Percentiles rank a stretch among this genome's conserved stretches.
Conservation (phyloP, 2,329 filamentous ascomycete species). For the Claviceps digitariae region DNA sequence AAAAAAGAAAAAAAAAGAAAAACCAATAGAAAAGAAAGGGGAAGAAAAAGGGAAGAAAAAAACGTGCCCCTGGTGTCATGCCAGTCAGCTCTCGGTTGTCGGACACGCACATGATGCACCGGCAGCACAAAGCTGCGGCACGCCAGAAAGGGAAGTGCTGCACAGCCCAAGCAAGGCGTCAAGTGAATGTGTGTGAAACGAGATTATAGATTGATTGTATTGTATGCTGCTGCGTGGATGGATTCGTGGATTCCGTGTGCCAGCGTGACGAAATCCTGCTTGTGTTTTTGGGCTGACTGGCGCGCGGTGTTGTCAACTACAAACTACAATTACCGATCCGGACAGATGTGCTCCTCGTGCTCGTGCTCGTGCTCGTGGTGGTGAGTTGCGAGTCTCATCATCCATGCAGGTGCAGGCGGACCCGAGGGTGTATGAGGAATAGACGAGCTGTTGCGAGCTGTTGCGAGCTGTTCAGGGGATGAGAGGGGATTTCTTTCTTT, state of each 20-base stretch:
- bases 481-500: no score
- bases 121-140: slow-evolving; percentile 1
- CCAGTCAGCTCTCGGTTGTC: neutral
- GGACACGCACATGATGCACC: slow-evolving; percentile 1
- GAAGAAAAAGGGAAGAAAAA: neutral
- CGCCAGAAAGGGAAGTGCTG: neutral
- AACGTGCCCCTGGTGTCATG: neutral
- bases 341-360: neutral
- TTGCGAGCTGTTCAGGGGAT: no score
- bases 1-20: neutral
- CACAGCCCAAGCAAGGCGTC: no score
- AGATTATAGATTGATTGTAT: neutral
- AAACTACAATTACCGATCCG: neutral
- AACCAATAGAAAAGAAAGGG: neutral
- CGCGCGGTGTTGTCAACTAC: neutral
- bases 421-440: neutral
- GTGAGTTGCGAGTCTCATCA: no score
- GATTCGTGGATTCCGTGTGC: neutral
- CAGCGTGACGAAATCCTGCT: neutral
- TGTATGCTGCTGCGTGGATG: no score
- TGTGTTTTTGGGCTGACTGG: no score
- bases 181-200: neutral
- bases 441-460: no score
- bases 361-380: no score
- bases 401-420: neutral